Percentiles rank a stretch among this genome's conserved stretches.
Evolutionary conservation across 352 stramenopile genomes (phyloP).

Genomic region (Elongisporangium prolatum): DNA sequence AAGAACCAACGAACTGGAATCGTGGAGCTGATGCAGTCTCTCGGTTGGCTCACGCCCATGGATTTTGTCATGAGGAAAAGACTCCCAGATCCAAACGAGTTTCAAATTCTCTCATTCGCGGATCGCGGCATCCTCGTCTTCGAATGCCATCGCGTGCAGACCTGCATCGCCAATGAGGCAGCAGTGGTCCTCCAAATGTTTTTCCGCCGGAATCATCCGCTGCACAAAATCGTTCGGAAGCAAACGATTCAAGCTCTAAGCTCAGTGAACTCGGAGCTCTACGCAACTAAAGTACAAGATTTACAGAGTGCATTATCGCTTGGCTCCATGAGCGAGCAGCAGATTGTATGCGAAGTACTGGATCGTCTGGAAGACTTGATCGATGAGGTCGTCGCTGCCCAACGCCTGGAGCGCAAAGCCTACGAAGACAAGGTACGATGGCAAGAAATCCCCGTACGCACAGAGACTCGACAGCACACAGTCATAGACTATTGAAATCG

Average conservation of each 20-base stretch:
- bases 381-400: constrained; percentile 16
- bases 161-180: constrained; percentile 24
- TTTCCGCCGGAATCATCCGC: constrained; percentile 9
- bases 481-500: constrained; percentile 9
- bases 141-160: constrained; percentile 23
- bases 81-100: constrained; percentile 15
- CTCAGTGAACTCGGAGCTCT: background rate
- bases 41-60: constrained; percentile 26
- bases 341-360: constrained; percentile 22
- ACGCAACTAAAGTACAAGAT: constrained; percentile 5
- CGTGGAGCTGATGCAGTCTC: constrained; percentile 7
- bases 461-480: constrained; percentile 27
- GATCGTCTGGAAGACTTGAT: constrained; percentile 25
- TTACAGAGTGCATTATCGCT: background rate
- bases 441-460: constrained; percentile 36
- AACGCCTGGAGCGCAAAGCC: constrained; percentile 13
- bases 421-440: constrained; percentile 16
- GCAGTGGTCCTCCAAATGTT: constrained; percentile 31
- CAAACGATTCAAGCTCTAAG: background rate
- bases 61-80: constrained; percentile 16
- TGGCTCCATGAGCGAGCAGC: constrained; percentile 18
- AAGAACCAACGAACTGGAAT: background rate
- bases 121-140: constrained; percentile 36
- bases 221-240: background rate
- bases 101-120: constrained; percentile 22